A percentile compares a stretch with the other conserved stretches of the same genome.
Conservation (phyloP, 1,284 basidiomycete species). For the Trichosporon sp. region DNA sequence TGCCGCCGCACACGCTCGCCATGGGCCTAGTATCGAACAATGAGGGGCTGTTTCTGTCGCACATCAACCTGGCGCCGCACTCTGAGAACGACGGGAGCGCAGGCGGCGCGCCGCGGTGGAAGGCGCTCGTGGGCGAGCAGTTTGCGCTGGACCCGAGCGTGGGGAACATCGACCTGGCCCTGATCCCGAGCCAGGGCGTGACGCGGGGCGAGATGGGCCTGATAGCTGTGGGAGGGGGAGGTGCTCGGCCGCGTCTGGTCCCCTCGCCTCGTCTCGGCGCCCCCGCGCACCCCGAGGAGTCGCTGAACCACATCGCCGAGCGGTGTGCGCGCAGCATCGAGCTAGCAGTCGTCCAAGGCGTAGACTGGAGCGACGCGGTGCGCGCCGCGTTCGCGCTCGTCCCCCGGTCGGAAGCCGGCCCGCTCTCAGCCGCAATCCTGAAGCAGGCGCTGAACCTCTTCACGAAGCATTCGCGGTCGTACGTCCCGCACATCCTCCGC, state of each 20-base stretch:
- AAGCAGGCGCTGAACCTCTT: constrained; percentile 29
- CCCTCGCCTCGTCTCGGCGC: constrained; percentile 29
- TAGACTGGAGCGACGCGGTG: constrained; percentile 45
- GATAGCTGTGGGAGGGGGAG: constrained; percentile 31
- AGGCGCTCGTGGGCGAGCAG: constrained; percentile 28
- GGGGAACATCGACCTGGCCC: constrained; percentile 20
- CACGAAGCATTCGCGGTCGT: constrained; percentile 30
- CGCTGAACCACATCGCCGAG: constrained; percentile 27
- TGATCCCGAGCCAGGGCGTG: constrained; percentile 37
- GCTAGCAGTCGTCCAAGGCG: constrained; percentile 40
- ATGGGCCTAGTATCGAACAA: constrained; percentile 37
- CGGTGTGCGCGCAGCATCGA: constrained; percentile 36
- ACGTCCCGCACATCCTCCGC: constrained; percentile 34
- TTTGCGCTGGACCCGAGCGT: constrained; percentile 20
- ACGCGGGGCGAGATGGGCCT: constrained; percentile 43
- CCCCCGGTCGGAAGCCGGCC: constrained; percentile 27
- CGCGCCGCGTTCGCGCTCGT: constrained; percentile 38
- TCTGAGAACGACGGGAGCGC: constrained; percentile 21
- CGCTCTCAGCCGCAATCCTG: constrained; percentile 30
- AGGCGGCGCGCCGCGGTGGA: constrained; percentile 24
- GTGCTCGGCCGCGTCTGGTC: constrained; percentile 23
- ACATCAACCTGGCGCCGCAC: constrained; percentile 35
- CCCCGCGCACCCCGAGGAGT: constrained; percentile 24
- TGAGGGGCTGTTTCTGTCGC: constrained; percentile 29
- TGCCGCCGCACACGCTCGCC: constrained; percentile 36